A percentile compares a stretch with the other conserved stretches of the same genome.
Conservation (phyloP, 1,284 basidiomycete genomes). For the Leccinum variabile region DNA sequence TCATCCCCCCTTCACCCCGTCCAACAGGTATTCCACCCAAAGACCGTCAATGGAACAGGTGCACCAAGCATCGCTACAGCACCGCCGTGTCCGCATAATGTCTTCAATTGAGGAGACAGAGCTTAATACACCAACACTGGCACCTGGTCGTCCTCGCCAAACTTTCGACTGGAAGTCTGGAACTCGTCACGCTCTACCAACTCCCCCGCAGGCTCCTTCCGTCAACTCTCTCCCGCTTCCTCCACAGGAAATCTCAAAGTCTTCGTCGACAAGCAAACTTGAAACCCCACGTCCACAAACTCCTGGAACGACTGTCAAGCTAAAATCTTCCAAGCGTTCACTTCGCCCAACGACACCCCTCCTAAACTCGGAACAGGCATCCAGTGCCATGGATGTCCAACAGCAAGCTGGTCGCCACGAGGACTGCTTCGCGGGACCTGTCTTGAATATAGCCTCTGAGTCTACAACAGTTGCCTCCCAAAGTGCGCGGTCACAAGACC, state of each 20-base stretch:
- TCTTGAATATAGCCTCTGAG: conserved; percentile 40
- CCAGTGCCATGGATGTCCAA: conserved; percentile 13
- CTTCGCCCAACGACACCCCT: conserved; percentile 24
- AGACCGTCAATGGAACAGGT: conserved; percentile 24
- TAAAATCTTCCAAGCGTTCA: conserved; percentile 30
- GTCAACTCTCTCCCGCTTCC: conserved; percentile 37
- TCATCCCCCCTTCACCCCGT: conserved; percentile 32
- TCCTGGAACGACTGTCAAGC: conserved; percentile 5
- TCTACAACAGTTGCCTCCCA: conserved; percentile 44
- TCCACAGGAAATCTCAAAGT: conserved; percentile 43
- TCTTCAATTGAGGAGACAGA: conserved; percentile 26
- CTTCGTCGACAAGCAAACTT: conserved; percentile 27
- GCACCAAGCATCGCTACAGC: conserved; percentile 22
- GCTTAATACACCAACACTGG: conserved; percentile 27
- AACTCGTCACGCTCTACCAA: conserved; percentile 17
- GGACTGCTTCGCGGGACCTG: conserved; percentile 9
- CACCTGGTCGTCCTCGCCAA: conserved; percentile 19
- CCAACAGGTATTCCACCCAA: conserved; percentile 8
- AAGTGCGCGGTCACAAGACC: conserved; percentile 31
- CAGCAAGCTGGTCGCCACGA: conserved; percentile 25
- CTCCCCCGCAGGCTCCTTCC: conserved; percentile 21
- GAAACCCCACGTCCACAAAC: not conserved
- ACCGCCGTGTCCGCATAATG: conserved; percentile 29
- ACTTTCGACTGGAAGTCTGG: conserved; percentile 20
- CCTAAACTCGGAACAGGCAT: conserved; percentile 14